Evolutionary conservation across 495 filamentous ascomycete species (phyloP).

Genomic region (Hypoxylon fuscum): DNA sequence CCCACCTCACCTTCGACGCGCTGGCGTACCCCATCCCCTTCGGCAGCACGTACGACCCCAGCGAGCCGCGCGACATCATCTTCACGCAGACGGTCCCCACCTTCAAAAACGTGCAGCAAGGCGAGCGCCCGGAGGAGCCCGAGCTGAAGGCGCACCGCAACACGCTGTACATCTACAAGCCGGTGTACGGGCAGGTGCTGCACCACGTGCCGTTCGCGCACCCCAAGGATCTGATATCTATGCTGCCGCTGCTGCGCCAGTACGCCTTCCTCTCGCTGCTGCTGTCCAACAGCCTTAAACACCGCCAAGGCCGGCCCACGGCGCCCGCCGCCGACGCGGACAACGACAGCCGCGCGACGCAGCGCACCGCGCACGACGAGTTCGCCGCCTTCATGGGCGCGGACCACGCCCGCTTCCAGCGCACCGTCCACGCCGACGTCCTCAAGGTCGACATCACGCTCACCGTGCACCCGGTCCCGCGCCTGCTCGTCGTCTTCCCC

Average conservation of each 20-base stretch:
- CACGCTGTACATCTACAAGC: constrained; percentile 74
- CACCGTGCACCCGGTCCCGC: constrained; percentile 54
- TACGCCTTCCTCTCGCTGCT: constrained; percentile 74
- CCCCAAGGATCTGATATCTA: constrained; percentile 80
- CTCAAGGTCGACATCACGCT: constrained; percentile 60
- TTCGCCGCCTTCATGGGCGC: constrained; percentile 47
- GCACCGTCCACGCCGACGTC: background rate
- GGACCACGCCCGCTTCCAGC: too few relatives aligned
- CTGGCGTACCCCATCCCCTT: constrained; percentile 66
- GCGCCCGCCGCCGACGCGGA: constrained; percentile 14
- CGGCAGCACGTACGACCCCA: constrained; percentile 47
- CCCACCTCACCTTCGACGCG: constrained; percentile 69
- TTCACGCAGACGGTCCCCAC: constrained; percentile 46
- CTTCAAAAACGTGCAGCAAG: constrained; percentile 35
- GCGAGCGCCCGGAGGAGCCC: constrained; percentile 44
- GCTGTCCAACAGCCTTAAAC: constrained; percentile 67
- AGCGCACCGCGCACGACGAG: constrained; percentile 43
- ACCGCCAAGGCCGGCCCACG: constrained; percentile 28
- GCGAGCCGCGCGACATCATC: constrained; percentile 50
- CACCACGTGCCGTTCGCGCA: constrained; percentile 84
- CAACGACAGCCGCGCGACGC: constrained; percentile 8
- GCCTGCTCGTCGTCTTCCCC: constrained; percentile 61
- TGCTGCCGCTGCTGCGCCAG: constrained; percentile 80
- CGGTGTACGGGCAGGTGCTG: constrained; percentile 72
- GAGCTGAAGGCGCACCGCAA: constrained; percentile 67